Percentiles rank a stretch among this genome's conserved stretches.
Conservation (phyloP, 2,329 filamentous ascomycete species). For the Aspergillus sp. region DNA sequence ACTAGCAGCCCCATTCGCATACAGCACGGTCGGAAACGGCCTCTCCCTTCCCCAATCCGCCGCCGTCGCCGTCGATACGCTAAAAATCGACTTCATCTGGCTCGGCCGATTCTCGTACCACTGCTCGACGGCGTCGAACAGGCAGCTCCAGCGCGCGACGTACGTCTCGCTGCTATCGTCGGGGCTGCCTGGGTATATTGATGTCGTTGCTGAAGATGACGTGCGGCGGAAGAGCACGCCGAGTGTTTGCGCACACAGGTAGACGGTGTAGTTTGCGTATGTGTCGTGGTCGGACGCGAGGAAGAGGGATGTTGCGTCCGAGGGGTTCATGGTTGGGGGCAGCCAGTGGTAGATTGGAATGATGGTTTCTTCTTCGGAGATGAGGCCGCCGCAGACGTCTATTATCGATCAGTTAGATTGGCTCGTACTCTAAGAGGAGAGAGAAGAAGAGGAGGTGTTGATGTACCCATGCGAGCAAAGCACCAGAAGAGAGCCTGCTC, state of each 20-base stretch:
- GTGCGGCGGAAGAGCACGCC: conserved; percentile 40
- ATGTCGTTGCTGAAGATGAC: conserved; percentile 11
- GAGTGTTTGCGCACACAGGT: conserved; percentile 52
- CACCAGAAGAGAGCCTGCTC: conserved; percentile 60
- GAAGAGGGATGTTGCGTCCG: conserved; percentile 29
- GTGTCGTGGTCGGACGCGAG: conserved; percentile 47
- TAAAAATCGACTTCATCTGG: conserved; percentile 35
- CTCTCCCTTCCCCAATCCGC: conserved; percentile 16
- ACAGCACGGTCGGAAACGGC: conserved; percentile 33
- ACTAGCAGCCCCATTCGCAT: conserved; percentile 35
- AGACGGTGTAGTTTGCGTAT: conserved; percentile 59
- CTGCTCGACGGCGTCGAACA: conserved; percentile 47
- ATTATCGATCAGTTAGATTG: background rate
- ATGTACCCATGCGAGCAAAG: conserved; percentile 56
- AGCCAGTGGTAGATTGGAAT: conserved; percentile 56
- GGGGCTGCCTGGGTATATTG: conserved; percentile 24
- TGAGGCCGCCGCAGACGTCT: conserved; percentile 59
- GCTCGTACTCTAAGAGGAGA: background rate
- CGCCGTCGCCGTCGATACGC: conserved; percentile 20
- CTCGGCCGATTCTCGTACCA: conserved; percentile 44
- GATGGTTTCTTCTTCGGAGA: conserved; percentile 56
- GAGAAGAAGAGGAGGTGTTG: background rate
- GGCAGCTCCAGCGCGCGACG: conserved; percentile 42
- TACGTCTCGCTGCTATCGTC: conserved; percentile 25
- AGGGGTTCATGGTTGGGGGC: conserved; percentile 27